Evolutionary conservation across 176 grass and related monocot species (phyloP).

Genomic region (Lolium perenne): DNA sequence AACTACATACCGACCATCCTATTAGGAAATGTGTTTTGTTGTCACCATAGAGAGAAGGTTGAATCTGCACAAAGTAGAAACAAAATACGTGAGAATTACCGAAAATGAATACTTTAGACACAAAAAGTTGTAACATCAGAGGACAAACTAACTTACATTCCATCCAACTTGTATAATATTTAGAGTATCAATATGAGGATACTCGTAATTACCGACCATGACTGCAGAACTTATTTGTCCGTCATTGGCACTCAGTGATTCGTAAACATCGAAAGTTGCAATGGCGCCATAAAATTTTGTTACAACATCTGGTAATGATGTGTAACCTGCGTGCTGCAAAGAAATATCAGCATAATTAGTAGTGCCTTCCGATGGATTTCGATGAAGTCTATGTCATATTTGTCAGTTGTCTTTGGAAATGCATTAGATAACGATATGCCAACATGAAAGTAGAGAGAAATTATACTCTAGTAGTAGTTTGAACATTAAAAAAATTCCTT

Average conservation of each 20-base stretch:
- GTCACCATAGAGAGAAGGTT: slow-evolving; percentile 25
- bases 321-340: background rate
- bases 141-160: background rate
- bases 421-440: too few species aligned
- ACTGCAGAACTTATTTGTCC: background rate
- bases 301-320: background rate
- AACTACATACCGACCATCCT: slow-evolving; percentile 27
- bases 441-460: background rate
- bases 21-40: slow-evolving; percentile 30
- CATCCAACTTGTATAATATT: slow-evolving; percentile 29
- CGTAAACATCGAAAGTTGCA: slow-evolving; percentile 22
- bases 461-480: background rate
- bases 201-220: background rate
- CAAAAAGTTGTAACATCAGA: background rate
- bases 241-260: background rate
- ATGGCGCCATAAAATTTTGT: background rate
- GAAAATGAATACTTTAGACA: background rate
- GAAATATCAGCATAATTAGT: background rate
- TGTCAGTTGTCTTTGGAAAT: too few species aligned
- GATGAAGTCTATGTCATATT: background rate
- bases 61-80: background rate
- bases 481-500: background rate
- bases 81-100: background rate
- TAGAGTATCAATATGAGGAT: background rate
- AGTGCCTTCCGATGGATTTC: background rate